Conservation (phyloP, 192 early-diverging fungal species). For the Jimgerdemannia lactiflua region DNA sequence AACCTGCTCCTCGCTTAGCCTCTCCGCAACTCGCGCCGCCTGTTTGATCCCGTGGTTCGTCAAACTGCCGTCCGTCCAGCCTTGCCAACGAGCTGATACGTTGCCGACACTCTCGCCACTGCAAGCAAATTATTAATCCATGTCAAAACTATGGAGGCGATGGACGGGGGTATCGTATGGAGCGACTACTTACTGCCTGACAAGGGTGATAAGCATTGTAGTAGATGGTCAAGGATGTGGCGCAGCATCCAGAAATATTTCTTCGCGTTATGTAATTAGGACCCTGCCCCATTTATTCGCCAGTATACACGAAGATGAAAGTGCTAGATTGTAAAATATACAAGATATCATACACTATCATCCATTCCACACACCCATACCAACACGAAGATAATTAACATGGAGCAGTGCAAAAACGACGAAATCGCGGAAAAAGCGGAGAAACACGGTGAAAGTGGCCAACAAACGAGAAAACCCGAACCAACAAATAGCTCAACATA, state of each 20-base stretch:
- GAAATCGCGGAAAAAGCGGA: background rate
- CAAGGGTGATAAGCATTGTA: background rate
- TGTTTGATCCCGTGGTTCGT: conserved; percentile 1
- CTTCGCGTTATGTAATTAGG: too few species aligned
- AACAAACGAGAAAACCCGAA: background rate
- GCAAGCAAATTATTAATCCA: background rate
- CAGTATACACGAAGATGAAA: too few species aligned
- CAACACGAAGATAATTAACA: background rate
- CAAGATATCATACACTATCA: too few species aligned
- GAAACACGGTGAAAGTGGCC: background rate
- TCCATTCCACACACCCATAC: background rate
- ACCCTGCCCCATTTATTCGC: too few species aligned
- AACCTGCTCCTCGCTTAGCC: background rate
- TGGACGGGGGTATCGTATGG: background rate
- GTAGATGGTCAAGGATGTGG: background rate
- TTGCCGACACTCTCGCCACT: conserved; percentile 5
- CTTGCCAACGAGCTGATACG: background rate
- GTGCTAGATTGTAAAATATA: background rate
- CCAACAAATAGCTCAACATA: background rate
- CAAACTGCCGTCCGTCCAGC: background rate
- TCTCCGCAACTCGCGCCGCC: background rate
- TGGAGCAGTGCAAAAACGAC: background rate
- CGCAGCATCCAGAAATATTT: too few species aligned
- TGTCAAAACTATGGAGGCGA: too few species aligned
- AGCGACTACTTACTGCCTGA: background rate